Conservation (phyloP, 148 eudicot species). For the Rhododendron kiyosumense region DNA sequence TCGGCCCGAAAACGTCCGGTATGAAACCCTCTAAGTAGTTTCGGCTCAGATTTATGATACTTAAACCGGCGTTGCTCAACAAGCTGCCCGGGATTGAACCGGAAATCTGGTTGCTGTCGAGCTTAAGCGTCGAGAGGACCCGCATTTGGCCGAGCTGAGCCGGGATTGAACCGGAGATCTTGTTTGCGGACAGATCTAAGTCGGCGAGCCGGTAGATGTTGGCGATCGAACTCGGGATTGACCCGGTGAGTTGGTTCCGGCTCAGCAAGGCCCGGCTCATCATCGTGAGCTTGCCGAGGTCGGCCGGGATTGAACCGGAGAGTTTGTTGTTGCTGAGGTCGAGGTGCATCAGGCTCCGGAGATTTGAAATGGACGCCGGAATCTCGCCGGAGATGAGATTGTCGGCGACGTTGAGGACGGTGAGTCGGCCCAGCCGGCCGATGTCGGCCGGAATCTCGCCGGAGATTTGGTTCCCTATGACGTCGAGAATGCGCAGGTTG, state of each 20-base stretch:
- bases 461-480: constrained; percentile 53
- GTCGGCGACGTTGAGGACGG: constrained; percentile 63
- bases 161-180: constrained; percentile 54
- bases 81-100: constrained; percentile 43
- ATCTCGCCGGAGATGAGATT: constrained; percentile 45
- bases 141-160: constrained; percentile 48
- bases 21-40: constrained; percentile 47
- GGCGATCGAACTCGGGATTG: constrained; percentile 54
- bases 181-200: constrained; percentile 53
- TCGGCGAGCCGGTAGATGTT: constrained; percentile 52
- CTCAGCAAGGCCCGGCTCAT: constrained; percentile 65
- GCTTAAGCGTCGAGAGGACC: constrained; percentile 53
- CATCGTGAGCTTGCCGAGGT: constrained; percentile 52
- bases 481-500: constrained; percentile 49
- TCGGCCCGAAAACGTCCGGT: constrained; percentile 56
- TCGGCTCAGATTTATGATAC: constrained; percentile 52
- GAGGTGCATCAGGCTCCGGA: constrained; percentile 46
- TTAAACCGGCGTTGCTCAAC: constrained; percentile 44
- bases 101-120: constrained; percentile 48
- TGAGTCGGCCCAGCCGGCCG: constrained; percentile 40
- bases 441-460: constrained; percentile 51
- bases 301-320: constrained; percentile 46
- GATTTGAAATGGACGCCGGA: constrained; percentile 44
- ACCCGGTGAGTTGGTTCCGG: constrained; percentile 51
- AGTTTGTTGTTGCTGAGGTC: constrained; percentile 59